Percentiles rank a stretch among this genome's conserved stretches.
These are phyloP conservation scores for Mortierella claussenii DNA, from an alignment of 192 early-diverging fungal genomes.

Conservation along the genomic window DNA sequence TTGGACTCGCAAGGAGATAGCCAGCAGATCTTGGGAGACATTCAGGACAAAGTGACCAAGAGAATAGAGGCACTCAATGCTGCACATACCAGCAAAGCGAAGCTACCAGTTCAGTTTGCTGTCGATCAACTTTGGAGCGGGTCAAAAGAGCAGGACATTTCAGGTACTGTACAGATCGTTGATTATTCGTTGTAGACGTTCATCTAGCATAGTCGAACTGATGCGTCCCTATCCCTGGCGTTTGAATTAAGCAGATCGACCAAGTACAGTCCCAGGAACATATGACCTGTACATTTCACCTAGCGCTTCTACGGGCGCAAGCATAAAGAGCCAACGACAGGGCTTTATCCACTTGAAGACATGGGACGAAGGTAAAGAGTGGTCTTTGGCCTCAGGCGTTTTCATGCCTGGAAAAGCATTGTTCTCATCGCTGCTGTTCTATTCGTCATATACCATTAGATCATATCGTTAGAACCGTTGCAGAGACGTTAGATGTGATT, in stretches of 20 bases:
- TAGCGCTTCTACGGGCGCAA: conserved; percentile 4
- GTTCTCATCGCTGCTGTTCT: background rate
- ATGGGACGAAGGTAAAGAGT: conserved; percentile 44
- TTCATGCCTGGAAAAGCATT: background rate
- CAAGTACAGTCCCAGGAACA: conserved; percentile 30
- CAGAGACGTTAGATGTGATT: conserved; percentile 25
- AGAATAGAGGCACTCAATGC: conserved; percentile 1
- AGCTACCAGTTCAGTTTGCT: background rate
- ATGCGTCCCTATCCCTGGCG: background rate
- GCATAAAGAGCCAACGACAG: conserved; percentile 48
- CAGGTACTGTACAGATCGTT: conserved; percentile 1
- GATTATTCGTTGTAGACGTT: background rate
- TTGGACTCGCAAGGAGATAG: background rate
- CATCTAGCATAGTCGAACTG: background rate
- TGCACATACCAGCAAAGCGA: background rate
- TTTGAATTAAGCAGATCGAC: too few relatives aligned
- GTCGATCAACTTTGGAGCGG: conserved; percentile 19
- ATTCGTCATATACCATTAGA: conserved; percentile 11
- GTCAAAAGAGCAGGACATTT: conserved; percentile 11
- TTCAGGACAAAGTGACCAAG: background rate
- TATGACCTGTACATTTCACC: conserved; percentile 55
- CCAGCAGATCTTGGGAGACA: background rate
- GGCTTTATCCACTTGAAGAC: conserved; percentile 44
- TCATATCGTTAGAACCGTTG: conserved; percentile 32
- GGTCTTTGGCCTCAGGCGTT: background rate